Base-by-base conservation (phyloP, 2,329 filamentous ascomycete genomes). In the Xylaria digitata region DNA sequence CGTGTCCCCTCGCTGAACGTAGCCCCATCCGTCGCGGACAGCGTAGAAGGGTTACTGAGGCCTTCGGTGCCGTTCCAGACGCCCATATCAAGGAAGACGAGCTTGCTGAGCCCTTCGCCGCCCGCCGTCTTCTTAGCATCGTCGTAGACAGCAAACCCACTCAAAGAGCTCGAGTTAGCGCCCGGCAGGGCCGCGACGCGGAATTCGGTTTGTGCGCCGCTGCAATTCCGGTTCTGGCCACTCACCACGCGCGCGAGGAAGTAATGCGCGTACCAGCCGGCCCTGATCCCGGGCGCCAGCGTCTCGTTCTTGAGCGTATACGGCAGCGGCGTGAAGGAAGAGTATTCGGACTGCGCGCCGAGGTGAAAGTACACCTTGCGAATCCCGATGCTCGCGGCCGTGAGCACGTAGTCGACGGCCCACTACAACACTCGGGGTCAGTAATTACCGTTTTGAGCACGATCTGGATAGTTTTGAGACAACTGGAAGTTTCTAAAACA, bases 351-450 rank as follows among this genome's bases (percentile, higher is more conserved):
- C 37, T 74, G 74, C 1, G 80, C 81, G 34, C 81, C 75, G 23
- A 78, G 76, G 75, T 85, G 83, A 77, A 84, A 84, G 71, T 82
- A 82, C 0, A 78, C 71, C 74, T 77, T 77, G 52, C 72, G 67
- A 23, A 81, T 72, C 19, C 78, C 78, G 42, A 80, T 65, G 30
- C 75, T 71, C 1, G 79, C 78, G 46, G 76, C 78, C 56, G 73
- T 70, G 34, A 81, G 75, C 73, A 78, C 76, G 73, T 82, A 84
- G 74, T 85, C 83, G 32, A 83, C 75, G 58, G 78, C 78, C 83
- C 83, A 85, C n/a, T n/a, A n/a, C n/a, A n/a, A n/a, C n/a, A n/a
- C n/a, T n/a, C n/a, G n/a, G n/a, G n/a, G n/a, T n/a, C n/a, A n/a
- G n/a, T n/a, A n/a, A n/a, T n/a, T n/a, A n/a, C n/a, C n/a, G n/a